Evolutionary conservation across 2,329 filamentous ascomycete species (phyloP).

Genomic region (Penicillium fuscoglaucum): DNA sequence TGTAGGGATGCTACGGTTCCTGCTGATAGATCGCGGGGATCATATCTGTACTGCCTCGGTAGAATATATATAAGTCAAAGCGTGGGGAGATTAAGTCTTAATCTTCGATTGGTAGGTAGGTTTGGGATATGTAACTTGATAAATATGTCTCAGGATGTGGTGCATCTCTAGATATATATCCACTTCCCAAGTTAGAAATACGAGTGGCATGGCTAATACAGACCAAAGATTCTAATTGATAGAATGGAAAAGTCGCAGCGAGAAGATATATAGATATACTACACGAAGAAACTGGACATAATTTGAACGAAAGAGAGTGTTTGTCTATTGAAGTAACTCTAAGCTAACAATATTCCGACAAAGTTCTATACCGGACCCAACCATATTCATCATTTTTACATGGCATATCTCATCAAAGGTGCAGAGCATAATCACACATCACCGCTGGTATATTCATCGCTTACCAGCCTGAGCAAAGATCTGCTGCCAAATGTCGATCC

Average conservation of each 20-base stretch:
- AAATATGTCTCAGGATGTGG: background rate
- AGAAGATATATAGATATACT: background rate
- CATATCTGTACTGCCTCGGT: background rate
- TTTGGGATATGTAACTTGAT: background rate
- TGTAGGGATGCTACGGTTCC: constrained; percentile 12
- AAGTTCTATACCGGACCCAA: constrained; percentile 8
- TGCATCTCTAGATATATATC: background rate
- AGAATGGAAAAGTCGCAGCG: background rate
- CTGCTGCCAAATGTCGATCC: constrained; percentile 72
- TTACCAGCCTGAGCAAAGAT: constrained; percentile 56
- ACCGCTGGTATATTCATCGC: constrained; percentile 12
- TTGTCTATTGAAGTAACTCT: constrained; percentile 1
- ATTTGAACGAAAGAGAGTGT: background rate
- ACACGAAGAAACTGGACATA: background rate
- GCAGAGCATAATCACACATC: background rate
- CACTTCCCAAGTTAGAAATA: too few species aligned
- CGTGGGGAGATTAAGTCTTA: background rate
- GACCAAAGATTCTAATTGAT: background rate
- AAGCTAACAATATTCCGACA: constrained; percentile 7
- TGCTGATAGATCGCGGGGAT: constrained; percentile 8
- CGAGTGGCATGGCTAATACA: too few species aligned
- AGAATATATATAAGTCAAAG: background rate
- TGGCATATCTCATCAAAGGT: constrained; percentile 15
- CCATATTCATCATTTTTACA: constrained; percentile 13
- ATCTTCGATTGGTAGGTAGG: background rate